phyloP scores from a whole-genome alignment of 768 basidiomycete species.

The Arthromyces matolae region DNA sequence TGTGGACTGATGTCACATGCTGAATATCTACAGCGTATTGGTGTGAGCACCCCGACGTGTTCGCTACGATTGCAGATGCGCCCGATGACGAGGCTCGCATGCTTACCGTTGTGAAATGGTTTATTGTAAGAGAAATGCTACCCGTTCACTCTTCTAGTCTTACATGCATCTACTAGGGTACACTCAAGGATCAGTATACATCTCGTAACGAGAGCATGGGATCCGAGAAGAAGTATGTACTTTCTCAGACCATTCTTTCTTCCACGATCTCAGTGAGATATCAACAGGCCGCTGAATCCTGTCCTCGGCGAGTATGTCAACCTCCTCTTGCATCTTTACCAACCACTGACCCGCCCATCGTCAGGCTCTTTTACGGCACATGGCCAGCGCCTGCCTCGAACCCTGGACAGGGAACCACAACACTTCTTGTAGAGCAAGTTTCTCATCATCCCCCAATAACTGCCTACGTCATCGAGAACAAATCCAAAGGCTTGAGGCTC shows the following conservation, averaged over 20 bases:
- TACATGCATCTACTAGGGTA: too few relatives aligned
- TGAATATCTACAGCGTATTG: constrained; percentile 74
- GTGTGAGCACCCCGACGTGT: constrained; percentile 91
- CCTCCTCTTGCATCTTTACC: neutral
- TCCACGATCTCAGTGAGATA: too few relatives aligned
- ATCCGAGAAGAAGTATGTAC: constrained; percentile 89
- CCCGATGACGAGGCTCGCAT: constrained; percentile 69
- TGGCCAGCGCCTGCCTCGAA: constrained; percentile 60
- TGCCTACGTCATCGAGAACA: constrained; percentile 84
- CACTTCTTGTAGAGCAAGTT: constrained; percentile 89
- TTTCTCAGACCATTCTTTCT: too few relatives aligned
- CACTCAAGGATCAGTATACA: constrained; percentile 93
- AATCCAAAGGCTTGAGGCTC: too few relatives aligned
- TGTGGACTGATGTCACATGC: neutral
- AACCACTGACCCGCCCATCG: too few relatives aligned
- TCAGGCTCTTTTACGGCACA: constrained; percentile 78
- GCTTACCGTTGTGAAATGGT: constrained; percentile 88
- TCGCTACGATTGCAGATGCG: constrained; percentile 81
- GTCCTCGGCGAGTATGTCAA: constrained; percentile 82
- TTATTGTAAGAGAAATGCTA: constrained; percentile 87
- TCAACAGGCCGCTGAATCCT: constrained; percentile 88
- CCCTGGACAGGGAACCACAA: constrained; percentile 72
- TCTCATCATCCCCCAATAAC: constrained; percentile 93
- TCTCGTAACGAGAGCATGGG: constrained; percentile 94
- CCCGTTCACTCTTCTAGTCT: too few relatives aligned